Conservation (phyloP, 2,329 filamentous ascomycete species). For the Coniochaeta sp. region DNA sequence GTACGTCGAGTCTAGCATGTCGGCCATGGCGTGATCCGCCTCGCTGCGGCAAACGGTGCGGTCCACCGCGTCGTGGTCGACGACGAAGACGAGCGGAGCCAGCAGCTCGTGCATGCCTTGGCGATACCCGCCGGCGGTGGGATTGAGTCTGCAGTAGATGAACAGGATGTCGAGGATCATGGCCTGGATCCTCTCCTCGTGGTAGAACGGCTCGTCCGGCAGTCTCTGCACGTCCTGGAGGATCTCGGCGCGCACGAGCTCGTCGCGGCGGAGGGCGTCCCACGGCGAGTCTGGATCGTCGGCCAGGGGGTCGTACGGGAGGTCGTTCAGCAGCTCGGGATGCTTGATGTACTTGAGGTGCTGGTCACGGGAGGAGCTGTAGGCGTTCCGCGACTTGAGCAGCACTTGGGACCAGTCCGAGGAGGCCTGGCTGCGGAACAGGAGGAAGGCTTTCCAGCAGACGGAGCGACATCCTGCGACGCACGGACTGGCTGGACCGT, state of each 20-base stretch:
- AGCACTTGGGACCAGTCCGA: slow-evolving; percentile 63
- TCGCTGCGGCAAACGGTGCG: slow-evolving; percentile 23
- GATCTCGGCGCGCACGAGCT: slow-evolving; percentile 79
- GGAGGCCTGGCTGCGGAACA: slow-evolving; percentile 62
- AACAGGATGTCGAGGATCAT: slow-evolving; percentile 87
- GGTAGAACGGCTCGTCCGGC: slow-evolving; percentile 87
- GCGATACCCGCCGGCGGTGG: slow-evolving; percentile 79
- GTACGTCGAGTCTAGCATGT: slow-evolving; percentile 63
- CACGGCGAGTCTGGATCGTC: slow-evolving; percentile 87
- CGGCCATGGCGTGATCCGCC: slow-evolving; percentile 48
- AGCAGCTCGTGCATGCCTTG: slow-evolving; percentile 98
- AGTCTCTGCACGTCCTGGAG: slow-evolving; percentile 90
- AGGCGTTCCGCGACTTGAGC: slow-evolving; percentile 63
- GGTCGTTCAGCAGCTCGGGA: slow-evolving; percentile 67
- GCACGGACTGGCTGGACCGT: slow-evolving; percentile 55
- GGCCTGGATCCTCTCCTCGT: slow-evolving; percentile 67
- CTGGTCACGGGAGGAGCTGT: slow-evolving; percentile 63
- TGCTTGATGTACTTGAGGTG: slow-evolving; percentile 78
- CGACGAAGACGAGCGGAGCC: slow-evolving; percentile 78
- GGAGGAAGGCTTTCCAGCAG: slow-evolving; percentile 87
- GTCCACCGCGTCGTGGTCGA: slow-evolving; percentile 75
- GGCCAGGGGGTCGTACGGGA: slow-evolving; percentile 73
- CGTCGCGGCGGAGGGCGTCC: slow-evolving; percentile 79
- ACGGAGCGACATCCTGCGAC: slow-evolving; percentile 71
- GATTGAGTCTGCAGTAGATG: slow-evolving; percentile 89